Base-by-base conservation (phyloP, 1,139 yeast species). In the Blastobotrys buckinghamii region DNA sequence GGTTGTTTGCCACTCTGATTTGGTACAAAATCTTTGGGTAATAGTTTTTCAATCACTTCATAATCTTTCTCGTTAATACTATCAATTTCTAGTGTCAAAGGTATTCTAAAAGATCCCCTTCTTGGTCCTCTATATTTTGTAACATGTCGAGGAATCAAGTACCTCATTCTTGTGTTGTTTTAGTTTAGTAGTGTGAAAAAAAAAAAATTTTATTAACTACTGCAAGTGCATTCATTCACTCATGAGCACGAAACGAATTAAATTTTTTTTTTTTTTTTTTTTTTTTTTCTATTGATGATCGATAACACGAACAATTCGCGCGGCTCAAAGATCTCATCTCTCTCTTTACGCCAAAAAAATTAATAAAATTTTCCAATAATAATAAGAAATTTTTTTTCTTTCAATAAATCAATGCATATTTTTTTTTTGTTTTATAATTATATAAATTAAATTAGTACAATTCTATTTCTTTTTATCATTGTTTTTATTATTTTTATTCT, bases 71-170 rank as follows among this genome's bases (percentile, higher is more conserved):
- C 35, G 12, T 27, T 20, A 7, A 30, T 30, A 10, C 6, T 16
- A 16, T 16, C 6, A 15, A n/a, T 12, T 22, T 26, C 2, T 6
- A 36, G 1, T n/a, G 20, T 43, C 12, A 36, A 15, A 2, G 46
- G 46, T 17, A 36, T 26, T 17, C 15, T 34, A 16, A 43, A 43
- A 8, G 46, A 43, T 29, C 41, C 46, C 8, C 46, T 24, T n/a
- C 32, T 22, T 2, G 46, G 46, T 17, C 22, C 30, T 7, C 9
- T 20, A 9, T 8, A 17, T 8, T 26, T 16, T 13, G 27, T 22
- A 4, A 20, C 5, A 5, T 4, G 9, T 10, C 40, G 3, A 17
- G 38, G 22, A 5, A 34, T 34, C 20, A 34, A 17, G 9, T 34
- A 17, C 12, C 38, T 16, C 38, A 34, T 34, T 12, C 6, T 32